Conservation (phyloP, 2,329 filamentous ascomycete genomes). For the Aspergillus sclerotialis region DNA sequence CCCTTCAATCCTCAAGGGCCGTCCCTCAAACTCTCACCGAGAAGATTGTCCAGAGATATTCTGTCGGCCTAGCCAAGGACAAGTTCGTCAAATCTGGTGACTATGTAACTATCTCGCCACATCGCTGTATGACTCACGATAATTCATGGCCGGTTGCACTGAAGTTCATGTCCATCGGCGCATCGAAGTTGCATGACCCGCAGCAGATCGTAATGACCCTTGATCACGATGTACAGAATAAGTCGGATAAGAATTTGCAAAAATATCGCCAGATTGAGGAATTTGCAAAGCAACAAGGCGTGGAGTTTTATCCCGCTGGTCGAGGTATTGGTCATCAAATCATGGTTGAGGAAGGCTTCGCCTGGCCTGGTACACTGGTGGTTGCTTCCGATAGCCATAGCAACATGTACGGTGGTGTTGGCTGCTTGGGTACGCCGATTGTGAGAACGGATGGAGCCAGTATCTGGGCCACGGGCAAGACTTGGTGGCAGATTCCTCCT, state of each 20-base stretch:
- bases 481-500: constrained; percentile 85
- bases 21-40: constrained; percentile 76
- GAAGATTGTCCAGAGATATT: constrained; percentile 81
- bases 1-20: constrained; percentile 53
- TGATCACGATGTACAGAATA: constrained; percentile 87
- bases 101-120: constrained; percentile 70
- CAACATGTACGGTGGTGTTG: constrained; percentile 78
- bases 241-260: constrained; percentile 65
- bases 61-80: constrained; percentile 65
- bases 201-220: constrained; percentile 74
- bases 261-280: constrained; percentile 78
- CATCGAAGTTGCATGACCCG: constrained; percentile 63
- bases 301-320: constrained; percentile 71
- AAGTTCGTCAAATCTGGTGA: constrained; percentile 74
- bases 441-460: constrained; percentile 81
- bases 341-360: constrained; percentile 69
- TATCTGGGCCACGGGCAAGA: constrained; percentile 76
- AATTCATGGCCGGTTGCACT: constrained; percentile 69
- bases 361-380: constrained; percentile 75
- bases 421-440: constrained; percentile 69
- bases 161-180: constrained; percentile 80
- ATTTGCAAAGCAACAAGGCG: constrained; percentile 71
- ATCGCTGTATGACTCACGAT: constrained; percentile 79
- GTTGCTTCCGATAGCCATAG: constrained; percentile 67
- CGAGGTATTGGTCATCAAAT: constrained; percentile 79